These are phyloP conservation scores for Ogataea siamensis DNA, from an alignment of 805 yeast species.

Conservation along the genomic window DNA sequence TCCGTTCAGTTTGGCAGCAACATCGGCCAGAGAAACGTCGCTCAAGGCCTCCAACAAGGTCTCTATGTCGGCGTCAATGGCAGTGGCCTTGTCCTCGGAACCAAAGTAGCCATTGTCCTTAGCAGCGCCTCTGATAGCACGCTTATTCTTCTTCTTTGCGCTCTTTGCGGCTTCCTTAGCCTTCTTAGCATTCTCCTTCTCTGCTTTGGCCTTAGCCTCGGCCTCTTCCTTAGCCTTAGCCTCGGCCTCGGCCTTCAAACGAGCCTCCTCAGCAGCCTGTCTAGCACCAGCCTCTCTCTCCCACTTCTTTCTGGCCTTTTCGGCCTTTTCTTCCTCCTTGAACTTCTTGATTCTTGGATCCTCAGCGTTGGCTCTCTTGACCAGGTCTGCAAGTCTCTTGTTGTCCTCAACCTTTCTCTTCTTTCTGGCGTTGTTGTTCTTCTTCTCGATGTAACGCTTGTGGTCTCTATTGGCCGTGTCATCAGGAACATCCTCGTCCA, in stretches of 20 bases:
- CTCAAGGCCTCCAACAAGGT: constrained; percentile 75
- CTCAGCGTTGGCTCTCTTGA: constrained; percentile 82
- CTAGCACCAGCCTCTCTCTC: constrained; percentile 97
- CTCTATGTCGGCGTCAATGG: constrained; percentile 77
- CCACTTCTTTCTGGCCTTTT: constrained; percentile 94
- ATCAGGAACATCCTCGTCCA: constrained; percentile 99
- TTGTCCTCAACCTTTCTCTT: constrained; percentile 97
- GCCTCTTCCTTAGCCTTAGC: constrained; percentile 76
- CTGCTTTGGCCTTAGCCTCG: constrained; percentile 63
- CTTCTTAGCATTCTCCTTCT: constrained; percentile 64
- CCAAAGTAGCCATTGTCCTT: constrained; percentile 87
- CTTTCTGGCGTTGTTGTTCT: constrained; percentile 93
- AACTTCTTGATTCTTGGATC: constrained; percentile 94
- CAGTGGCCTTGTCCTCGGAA: constrained; percentile 62
- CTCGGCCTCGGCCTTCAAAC: constrained; percentile 82
- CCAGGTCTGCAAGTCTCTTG: constrained; percentile 79
- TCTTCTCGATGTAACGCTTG: constrained; percentile 97
- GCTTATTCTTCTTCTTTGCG: constrained; percentile 84
- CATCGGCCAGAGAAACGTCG: constrained; percentile 73
- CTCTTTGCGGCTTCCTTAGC: constrained; percentile 95
- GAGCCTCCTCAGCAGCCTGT: constrained; percentile 91
- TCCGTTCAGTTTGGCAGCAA: constrained; percentile 64
- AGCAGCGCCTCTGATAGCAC: constrained; percentile 65
- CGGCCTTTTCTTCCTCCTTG: constrained; percentile 93
- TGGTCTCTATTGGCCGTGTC: constrained; percentile 99